These are phyloP conservation scores for Claviceps sp. DNA, from an alignment of 2,329 filamentous ascomycete species.

Conservation along the genomic window DNA sequence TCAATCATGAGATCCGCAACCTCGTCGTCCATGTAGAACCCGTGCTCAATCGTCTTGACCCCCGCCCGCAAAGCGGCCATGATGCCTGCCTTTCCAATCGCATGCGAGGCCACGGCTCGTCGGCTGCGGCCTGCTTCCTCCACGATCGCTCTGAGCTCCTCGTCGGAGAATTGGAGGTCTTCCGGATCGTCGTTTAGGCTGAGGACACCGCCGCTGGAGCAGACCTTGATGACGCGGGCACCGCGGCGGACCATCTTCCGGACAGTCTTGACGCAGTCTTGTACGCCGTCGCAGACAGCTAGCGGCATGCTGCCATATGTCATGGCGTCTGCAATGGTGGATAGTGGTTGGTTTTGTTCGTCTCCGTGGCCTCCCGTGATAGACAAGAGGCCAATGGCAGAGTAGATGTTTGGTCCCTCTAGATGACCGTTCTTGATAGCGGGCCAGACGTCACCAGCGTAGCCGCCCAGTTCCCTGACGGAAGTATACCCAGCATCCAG, in stretches of 20 bases:
- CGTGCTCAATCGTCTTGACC: conserved; percentile 25
- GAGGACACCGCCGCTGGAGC: conserved; percentile 26
- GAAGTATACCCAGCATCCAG: conserved; percentile 35
- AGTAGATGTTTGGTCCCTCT: conserved; percentile 35
- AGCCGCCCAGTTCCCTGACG: conserved; percentile 34
- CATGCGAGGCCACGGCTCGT: conserved; percentile 26
- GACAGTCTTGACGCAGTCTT: conserved; percentile 27
- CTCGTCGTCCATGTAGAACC: conserved; percentile 27
- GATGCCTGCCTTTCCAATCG: conserved; percentile 27
- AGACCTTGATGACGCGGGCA: conserved; percentile 26
- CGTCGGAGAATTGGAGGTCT: conserved; percentile 25
- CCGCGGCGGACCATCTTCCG: conserved; percentile 26
- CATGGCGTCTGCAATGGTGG: conserved; percentile 17
- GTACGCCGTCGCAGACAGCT: conserved; percentile 23
- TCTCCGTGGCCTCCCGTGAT: conserved; percentile 36
- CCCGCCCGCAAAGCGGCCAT: conserved; percentile 23
- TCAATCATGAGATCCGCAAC: conserved; percentile 25
- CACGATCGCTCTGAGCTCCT: conserved; percentile 25
- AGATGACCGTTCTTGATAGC: conserved; percentile 30
- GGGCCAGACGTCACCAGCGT: conserved; percentile 27
- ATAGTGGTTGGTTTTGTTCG: conserved; percentile 20
- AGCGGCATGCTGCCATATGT: conserved; percentile 21
- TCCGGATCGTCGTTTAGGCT: conserved; percentile 25
- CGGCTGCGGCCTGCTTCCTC: conserved; percentile 23
- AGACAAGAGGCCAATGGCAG: conserved; percentile 27